Base-by-base conservation (phyloP, 202 grass and related monocot species). In the Zoysia matrella region DNA sequence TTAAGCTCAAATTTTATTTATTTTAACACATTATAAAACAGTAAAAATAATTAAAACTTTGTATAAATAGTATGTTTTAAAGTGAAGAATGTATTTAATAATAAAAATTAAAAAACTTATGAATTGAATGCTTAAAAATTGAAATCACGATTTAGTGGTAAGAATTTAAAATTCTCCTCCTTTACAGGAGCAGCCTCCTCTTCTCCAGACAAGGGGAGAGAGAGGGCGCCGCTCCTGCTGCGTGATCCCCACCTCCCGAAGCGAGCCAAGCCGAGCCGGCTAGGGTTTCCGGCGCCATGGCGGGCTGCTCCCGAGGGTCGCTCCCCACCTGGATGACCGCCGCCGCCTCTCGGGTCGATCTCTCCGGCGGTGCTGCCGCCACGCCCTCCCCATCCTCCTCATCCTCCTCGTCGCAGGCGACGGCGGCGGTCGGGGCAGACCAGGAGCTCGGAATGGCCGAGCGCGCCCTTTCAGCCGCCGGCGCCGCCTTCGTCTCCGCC, bases 401-500 rank as follows among this genome's bases (percentile, higher is more conserved):
- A 42, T 55, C 15, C 10, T 4, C 47, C 7, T 39, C 22, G 60
- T 11, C 60, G 56, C 69, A 46, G 14, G 47, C 64, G 47, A 67
- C 4, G 78, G 42, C 52, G 14, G 8, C 67, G 22, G 22, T 30
- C 5, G 56, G 65, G 13, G 13, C 81, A 2, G 88, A 91, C 78
- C 65, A 48, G 18, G 80, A 86, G 41, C 73, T 91, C 65, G 89
- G 92, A 30, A 30, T 30, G 22, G 22, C 22, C 22, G 22, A 30
- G 22, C 22, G 22, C 22, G 22, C 22, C 22, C 18, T 95, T 47
- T 98, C 95, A 10, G 95, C 95, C 12, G 95, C 90, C 42, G 87
- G 89, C 14, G 95, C 95, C 53, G 95, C 92, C 46, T 88, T 98
- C 74, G 73, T 98, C 70, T 95, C 95, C 11, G 92, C 95, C 5